These are phyloP conservation scores for Colletotrichum horii DNA, from an alignment of 2,329 filamentous ascomycete genomes.

Conservation along the genomic window DNA sequence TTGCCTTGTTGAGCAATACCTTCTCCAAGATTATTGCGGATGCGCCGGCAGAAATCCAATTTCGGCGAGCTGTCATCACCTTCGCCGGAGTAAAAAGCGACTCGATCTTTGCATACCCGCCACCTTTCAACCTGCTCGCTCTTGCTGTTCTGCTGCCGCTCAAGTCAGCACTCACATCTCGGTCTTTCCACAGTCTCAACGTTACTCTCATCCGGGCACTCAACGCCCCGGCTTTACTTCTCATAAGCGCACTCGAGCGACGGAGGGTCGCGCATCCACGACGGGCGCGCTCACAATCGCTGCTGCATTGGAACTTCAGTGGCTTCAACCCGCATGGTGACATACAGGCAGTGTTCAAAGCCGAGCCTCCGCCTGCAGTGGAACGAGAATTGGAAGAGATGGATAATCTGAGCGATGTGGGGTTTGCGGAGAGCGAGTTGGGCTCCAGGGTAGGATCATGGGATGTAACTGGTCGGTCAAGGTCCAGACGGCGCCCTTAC, in stretches of 20 bases:
- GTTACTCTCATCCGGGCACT: constrained; percentile 67
- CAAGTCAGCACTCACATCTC: constrained; percentile 65
- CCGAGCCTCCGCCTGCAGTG: constrained; percentile 54
- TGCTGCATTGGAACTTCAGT: constrained; percentile 25
- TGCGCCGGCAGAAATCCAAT: constrained; percentile 73
- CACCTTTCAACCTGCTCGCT: constrained; percentile 73
- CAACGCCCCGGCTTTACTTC: constrained; percentile 67
- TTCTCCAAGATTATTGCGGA: constrained; percentile 73
- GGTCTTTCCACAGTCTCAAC: constrained; percentile 75
- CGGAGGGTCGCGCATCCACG: constrained; percentile 43
- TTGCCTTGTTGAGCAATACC: constrained; percentile 75
- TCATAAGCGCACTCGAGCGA: constrained; percentile 67
- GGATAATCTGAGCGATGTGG: constrained; percentile 19
- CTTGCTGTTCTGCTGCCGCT: constrained; percentile 70
- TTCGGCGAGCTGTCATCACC: constrained; percentile 72
- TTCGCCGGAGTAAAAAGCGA: constrained; percentile 78
- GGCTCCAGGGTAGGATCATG: background rate
- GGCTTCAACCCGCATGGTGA: constrained; percentile 61
- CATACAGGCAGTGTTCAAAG: constrained; percentile 64
- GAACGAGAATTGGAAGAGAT: constrained; percentile 33
- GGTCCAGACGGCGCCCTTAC: background rate
- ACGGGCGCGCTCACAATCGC: constrained; percentile 42
- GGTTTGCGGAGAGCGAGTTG: constrained; percentile 12
- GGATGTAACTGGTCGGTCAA: background rate
- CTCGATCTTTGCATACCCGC: constrained; percentile 72